Conservation (phyloP, 371 early-diverging fungal species). For the Syncephalastrum racemosum region DNA sequence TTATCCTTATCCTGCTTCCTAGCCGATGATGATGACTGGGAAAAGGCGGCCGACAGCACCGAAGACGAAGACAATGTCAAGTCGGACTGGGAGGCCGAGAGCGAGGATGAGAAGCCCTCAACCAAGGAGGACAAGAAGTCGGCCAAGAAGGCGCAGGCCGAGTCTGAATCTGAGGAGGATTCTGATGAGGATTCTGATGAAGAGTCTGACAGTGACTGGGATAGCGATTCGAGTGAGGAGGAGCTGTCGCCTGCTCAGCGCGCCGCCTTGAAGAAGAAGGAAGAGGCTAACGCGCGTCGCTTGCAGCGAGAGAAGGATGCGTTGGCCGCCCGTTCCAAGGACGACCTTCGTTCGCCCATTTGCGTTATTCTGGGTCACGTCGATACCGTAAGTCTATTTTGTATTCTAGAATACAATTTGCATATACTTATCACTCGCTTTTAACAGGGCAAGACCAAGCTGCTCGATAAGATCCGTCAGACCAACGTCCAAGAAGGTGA, state of each 20-base stretch:
- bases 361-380: constrained; percentile 99
- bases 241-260: constrained; percentile 60
- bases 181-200: constrained; percentile 46
- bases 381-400: constrained; percentile 83
- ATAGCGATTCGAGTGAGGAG: constrained; percentile 61
- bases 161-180: constrained; percentile 50
- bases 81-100: constrained; percentile 73
- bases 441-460: constrained; percentile 85
- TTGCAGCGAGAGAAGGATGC: constrained; percentile 75
- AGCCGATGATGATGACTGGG: constrained; percentile 47
- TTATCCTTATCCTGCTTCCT: neutral
- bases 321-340: constrained; percentile 82
- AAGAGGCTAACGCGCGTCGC: constrained; percentile 81
- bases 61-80: constrained; percentile 47
- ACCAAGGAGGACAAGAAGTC: constrained; percentile 24
- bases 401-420: neutral
- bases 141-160: constrained; percentile 43
- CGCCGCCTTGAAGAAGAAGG: constrained; percentile 69
- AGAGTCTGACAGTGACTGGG: constrained; percentile 44
- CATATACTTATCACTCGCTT: neutral
- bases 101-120: constrained; percentile 31
- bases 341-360: constrained; percentile 97
- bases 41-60: constrained; percentile 47
- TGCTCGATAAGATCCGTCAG: constrained; percentile 99
- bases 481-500: constrained; percentile 99